A percentile compares a stretch with the other conserved stretches of the same genome.
Conservation (phyloP, 306 rosid species). For the barrel medic (Medicago truncatula) region DNA sequence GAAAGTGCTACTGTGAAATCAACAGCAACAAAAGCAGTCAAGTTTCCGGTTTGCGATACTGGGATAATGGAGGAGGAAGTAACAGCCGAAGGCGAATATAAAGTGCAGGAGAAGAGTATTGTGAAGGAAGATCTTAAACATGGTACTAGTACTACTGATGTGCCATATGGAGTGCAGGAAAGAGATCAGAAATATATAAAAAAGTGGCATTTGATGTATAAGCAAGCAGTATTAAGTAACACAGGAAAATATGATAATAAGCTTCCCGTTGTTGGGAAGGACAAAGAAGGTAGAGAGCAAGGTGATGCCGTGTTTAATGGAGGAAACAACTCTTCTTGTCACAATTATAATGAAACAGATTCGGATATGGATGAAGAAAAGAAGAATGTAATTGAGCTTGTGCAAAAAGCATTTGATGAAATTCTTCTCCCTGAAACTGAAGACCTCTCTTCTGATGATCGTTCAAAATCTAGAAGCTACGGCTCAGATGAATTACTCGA, state of each 20-base stretch:
- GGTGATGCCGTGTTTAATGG: slow-evolving; percentile 36
- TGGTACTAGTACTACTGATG: slow-evolving; percentile 32
- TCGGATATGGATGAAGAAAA: slow-evolving; percentile 45
- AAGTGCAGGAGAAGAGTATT: slow-evolving; percentile 35
- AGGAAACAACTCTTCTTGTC: slow-evolving; percentile 43
- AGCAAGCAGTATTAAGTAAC: slow-evolving; percentile 62
- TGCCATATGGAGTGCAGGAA: slow-evolving; percentile 38
- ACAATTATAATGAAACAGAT: slow-evolving; percentile 20
- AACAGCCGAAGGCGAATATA: slow-evolving; percentile 33
- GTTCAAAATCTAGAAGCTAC: slow-evolving; percentile 37
- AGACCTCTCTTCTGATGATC: slow-evolving; percentile 46
- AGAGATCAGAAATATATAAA: slow-evolving; percentile 61
- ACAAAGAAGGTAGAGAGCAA: slow-evolving; percentile 48
- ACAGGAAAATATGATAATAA: slow-evolving; percentile 44
- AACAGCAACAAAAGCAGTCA: slow-evolving; percentile 24
- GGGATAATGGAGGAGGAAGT: slow-evolving; percentile 38
- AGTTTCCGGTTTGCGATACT: slow-evolving; percentile 37
- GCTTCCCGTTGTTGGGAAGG: slow-evolving; percentile 40
- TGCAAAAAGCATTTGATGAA: slow-evolving; percentile 83
- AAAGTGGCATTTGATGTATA: slow-evolving; percentile 87
- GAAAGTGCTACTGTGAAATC: slow-evolving; percentile 36
- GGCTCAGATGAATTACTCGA: slow-evolving; percentile 44
- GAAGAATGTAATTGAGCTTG: slow-evolving; percentile 59
- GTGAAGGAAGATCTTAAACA: slow-evolving; percentile 37
- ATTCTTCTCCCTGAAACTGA: slow-evolving; percentile 82